Base-by-base conservation (phyloP, 1,284 basidiomycete genomes). In the Leccinum fuscescens region DNA sequence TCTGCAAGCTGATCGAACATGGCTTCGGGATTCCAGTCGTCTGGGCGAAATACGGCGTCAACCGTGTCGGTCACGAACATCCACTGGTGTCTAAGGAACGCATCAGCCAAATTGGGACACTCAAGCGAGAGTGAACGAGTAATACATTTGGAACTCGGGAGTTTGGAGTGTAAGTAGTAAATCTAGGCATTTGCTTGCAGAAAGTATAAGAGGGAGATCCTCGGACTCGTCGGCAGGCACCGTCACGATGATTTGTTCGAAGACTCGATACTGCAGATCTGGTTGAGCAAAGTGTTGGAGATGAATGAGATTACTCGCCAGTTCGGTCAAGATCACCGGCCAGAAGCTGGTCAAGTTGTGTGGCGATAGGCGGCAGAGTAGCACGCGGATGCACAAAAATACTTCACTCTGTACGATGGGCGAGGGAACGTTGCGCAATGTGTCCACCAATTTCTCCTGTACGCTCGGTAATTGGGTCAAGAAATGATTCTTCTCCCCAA, bases 1-100 rank as follows among this genome's bases (percentile, higher is more conserved):
- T 95, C 92, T n/a, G 93, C 88, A 0, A 98, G 79, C 51, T 91
- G 89, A 72, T 99, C 96, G 73, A 98, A 84, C 76, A 98, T 86
- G 1, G 94, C 91, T 64, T 93, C 90, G 1, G 96, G 90, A 51
- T 79, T 78, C 85, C 90, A 95, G 50, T 88, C 82, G 64, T 95
- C 89, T 0, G 93, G 89, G 7, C 89, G 89, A 73, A 95, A 95
- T 11, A 95, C 85, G 0, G 96, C 95, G 69, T 99, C 97, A 5
- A 96, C 92, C 0, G 96, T 98, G 74, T 99, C 97, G 0, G 95
- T 97, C 58, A 98, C 88, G 71, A 99, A 99, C 68, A 98, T 92
- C 96, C 97, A 99, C 80, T 99, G 95, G 74, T 99, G 93, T 66
- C 95, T 97, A 39, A 57, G 20, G 46, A 55, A 5, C 2, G 42